Conservation (phyloP, 208 protist species). For the Phytomonas francai region DNA sequence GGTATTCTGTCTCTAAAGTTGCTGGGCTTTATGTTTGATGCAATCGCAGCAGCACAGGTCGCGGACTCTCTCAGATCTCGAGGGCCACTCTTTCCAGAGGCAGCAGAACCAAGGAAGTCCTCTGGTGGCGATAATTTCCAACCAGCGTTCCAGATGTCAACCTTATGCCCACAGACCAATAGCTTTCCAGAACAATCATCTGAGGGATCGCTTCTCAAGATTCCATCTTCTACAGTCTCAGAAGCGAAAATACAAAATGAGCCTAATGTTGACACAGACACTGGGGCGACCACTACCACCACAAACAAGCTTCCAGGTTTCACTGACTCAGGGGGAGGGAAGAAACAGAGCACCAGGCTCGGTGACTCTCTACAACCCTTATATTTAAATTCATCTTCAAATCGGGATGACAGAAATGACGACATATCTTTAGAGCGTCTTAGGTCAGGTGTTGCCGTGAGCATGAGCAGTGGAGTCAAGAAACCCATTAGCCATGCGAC, state of each 20-base stretch:
- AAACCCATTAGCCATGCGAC: neutral
- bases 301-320: neutral
- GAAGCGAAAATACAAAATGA: neutral
- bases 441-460: neutral
- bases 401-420: neutral
- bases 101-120: neutral
- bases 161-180: neutral
- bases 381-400: neutral
- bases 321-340: neutral
- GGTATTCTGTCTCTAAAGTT: conserved; percentile 29
- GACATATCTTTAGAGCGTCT: neutral
- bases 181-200: neutral
- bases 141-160: neutral
- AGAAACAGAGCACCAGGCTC: neutral
- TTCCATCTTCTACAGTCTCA: neutral
- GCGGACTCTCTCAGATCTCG: neutral
- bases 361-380: neutral
- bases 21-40: conserved; percentile 73
- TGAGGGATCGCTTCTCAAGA: neutral
- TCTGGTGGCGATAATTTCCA: neutral
- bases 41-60: conserved; percentile 12
- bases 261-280: neutral
- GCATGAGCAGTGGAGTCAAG: neutral
- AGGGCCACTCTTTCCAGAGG: neutral
- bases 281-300: neutral